Base-by-base conservation (phyloP, 768 basidiomycete genomes). In the Porphyrellus cyaneotinctus region DNA sequence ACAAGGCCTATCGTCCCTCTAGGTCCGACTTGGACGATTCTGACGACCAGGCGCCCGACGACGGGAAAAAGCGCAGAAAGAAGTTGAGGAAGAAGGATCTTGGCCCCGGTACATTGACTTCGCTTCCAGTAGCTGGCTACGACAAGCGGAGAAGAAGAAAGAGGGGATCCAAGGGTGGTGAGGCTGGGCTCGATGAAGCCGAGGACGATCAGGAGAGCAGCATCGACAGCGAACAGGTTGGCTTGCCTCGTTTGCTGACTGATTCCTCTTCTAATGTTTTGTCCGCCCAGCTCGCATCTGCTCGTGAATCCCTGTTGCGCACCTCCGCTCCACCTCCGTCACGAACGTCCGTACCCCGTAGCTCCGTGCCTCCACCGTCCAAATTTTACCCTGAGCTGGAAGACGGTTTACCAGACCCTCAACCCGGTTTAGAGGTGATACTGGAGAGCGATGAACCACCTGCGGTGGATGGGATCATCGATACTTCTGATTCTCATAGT, bases 1-100 rank as follows among this genome's bases (percentile, higher is more conserved):
- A 91, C 70, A 88, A 87, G 66, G 90, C 90, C 1, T 93, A 91
- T 61, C 79, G 79, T 48, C 90, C 90, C 18, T 70, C 81, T 1
- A 66, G 68, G 50, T 86, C 84, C 9, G 87, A 87, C 58, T 59
- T 80, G 31, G 88, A 89, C 36, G 78, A 80, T 9, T 82, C 84
- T 8, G 85, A 83, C 31, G 83, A 84, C 45, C 79, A 81, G 44
- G 75, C 78, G 30, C 80, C 79, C 23, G 80, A 76, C 28, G 74
- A 72, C 47, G 82, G 75, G 52, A 75, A 74, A 59, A 77, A 75
- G 63, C 77, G 77, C 66, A 82, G 75, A 71, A 70, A 70, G 50
- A 71, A 64, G 57, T 80, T 80, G 47, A 72, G 71, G 64, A 81
- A 77, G 64, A 76, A 75, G 52, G 79, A 79, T 28, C 65, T 73